Base-by-base conservation (phyloP, 139 green algal species). In the Asterochloris sp. region DNA sequence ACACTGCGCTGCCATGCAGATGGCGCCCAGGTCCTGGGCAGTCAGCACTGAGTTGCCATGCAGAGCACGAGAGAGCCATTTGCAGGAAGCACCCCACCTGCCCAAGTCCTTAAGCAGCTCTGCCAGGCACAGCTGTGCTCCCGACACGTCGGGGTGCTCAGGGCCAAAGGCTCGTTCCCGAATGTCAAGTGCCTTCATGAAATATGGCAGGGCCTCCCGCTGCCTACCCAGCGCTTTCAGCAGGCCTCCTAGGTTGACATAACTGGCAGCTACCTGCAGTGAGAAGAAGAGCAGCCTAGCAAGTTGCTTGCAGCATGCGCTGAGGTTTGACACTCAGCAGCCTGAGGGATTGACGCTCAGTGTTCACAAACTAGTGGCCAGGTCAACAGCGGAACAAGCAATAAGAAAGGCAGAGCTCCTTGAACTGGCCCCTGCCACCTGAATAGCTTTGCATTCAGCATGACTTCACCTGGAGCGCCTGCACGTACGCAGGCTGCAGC, bases 121-220 rank as follows among this genome's bases (percentile, higher is more conserved):
- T n/a, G 94, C 95, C 47, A 98, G 91, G 84, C 97, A 94, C 9
- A 92, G 97, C 14, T 97, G 91, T 26, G 93, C 93, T 85, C 97
- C 94, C 60, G 95, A 94, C 67, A 98, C 93, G 71, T 97, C 92
- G 10, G 91, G 88, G 74, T 94, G 88, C 61, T 95, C 87, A 6
- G 89, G 80, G 21, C 94, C 95, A 68, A 91, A 89, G 0, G 82
- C 68, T 0, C 76, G 77, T 85, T 98, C 94, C 84, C 91, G 95
- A 62, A 97, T 96, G 12, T 71, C 76, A 76, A 98, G 89, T 27
- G 94, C 93, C 16, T 91, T 89, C 83, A 97, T 91, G 85, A 96
- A 97, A 84, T 98, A 89, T 28, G 94, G 92, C 88, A 93, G 86
- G 61, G 95, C 94, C 23, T 78, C 63, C 13, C 74, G 80, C 14